A percentile compares a stretch with the other conserved stretches of the same genome.
These are phyloP conservation scores for Pulveroboletus sp. DNA, from an alignment of 768 basidiomycete genomes.

Conservation along the genomic window DNA sequence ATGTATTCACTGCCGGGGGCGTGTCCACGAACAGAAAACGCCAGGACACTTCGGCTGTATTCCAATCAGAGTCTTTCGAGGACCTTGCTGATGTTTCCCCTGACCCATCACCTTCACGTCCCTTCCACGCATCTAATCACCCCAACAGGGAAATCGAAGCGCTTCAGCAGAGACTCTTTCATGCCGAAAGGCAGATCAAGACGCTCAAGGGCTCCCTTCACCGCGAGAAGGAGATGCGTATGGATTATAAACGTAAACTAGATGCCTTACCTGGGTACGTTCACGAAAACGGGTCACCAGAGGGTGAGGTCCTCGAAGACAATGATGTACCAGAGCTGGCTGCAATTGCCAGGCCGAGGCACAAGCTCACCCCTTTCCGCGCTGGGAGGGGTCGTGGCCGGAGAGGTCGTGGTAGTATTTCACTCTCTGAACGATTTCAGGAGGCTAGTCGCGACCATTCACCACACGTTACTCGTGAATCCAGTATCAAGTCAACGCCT, in stretches of 20 bases:
- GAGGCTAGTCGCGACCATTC: constrained; percentile 51
- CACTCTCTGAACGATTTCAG: constrained; percentile 59
- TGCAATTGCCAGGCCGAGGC: constrained; percentile 32
- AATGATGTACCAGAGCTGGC: constrained; percentile 35
- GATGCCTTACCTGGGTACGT: constrained; percentile 37
- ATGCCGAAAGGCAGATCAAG: constrained; percentile 80
- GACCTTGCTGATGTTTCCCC: constrained; percentile 52
- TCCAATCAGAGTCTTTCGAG: constrained; percentile 43
- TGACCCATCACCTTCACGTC: constrained; percentile 54
- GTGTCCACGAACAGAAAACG: constrained; percentile 60
- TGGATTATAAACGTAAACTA: constrained; percentile 58
- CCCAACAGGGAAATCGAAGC: constrained; percentile 79
- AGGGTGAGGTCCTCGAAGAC: constrained; percentile 45
- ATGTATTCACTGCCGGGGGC: constrained; percentile 61
- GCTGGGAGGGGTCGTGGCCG: constrained; percentile 40
- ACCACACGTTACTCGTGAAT: constrained; percentile 35
- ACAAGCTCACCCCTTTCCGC: constrained; percentile 53
- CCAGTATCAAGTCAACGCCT: constrained; percentile 16
- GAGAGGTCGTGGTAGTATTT: constrained; percentile 48
- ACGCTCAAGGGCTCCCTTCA: constrained; percentile 76
- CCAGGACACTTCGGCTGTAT: constrained; percentile 45
- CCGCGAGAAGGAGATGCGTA: constrained; percentile 78
- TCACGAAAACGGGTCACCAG: constrained; percentile 35
- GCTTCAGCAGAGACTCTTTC: constrained; percentile 74
- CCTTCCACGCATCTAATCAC: constrained; percentile 68